Conservation (phyloP, 2,329 filamentous ascomycete genomes). For the Pseudogymnoascus sp. region DNA sequence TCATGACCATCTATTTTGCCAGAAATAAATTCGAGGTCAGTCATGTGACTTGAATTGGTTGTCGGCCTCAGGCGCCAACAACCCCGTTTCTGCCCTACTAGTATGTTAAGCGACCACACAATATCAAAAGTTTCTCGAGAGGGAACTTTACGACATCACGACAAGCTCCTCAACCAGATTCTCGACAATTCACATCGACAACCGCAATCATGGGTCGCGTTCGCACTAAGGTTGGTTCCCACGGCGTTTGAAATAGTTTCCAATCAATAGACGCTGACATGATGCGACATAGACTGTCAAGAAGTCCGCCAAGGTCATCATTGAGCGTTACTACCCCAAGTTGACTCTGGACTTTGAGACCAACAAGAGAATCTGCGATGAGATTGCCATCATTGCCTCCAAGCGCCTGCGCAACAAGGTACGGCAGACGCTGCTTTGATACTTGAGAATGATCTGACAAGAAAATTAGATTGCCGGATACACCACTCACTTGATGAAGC, state of each 20-base stretch:
- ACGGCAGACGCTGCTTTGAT: constrained; percentile 13
- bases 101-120: constrained; percentile 8
- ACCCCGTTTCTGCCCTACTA: not conserved
- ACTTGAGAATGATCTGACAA: not conserved
- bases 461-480: constrained; percentile 77
- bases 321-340: constrained; percentile 96
- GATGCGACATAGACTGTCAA: constrained; percentile 50
- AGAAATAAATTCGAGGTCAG: not conserved
- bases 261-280: constrained; percentile 4
- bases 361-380: constrained; percentile 99
- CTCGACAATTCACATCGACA: constrained; percentile 20
- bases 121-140: not conserved
- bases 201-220: constrained; percentile 35
- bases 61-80: not conserved
- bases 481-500: constrained; percentile 99
- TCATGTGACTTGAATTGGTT: not conserved
- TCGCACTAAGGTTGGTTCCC: constrained; percentile 34
- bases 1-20: not conserved
- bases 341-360: constrained; percentile 99
- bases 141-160: constrained; percentile 3
- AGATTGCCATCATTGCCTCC: constrained; percentile 97
- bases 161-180: constrained; percentile 11
- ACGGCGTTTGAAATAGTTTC: constrained; percentile 20
- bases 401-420: constrained; percentile 99
- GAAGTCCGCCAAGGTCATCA: constrained; percentile 97